Base-by-base conservation (phyloP, 2,329 filamentous ascomycete genomes). In the Grosmannia serpens region DNA sequence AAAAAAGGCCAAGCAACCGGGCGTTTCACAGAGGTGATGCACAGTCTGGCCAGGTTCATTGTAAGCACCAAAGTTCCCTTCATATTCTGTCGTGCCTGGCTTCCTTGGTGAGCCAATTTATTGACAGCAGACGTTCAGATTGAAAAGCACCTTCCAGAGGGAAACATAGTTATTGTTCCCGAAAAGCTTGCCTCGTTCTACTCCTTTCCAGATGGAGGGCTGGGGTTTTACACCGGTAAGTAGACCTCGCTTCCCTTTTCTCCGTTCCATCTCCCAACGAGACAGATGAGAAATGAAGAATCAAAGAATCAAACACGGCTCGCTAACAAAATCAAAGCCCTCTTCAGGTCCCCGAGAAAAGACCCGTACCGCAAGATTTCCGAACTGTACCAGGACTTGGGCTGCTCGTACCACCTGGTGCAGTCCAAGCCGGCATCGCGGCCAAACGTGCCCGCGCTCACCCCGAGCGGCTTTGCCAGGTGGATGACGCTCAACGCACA, bases 131-230 rank as follows among this genome's bases (percentile, higher is more conserved):
- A 33, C 46, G 4, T 11, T 35, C 58, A 87, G 84, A 85, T 89
- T 63, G 82, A 87, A 58, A 80, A 89, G 63, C 87, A 85, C 66
- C 75, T 83, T 53, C 86, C 87, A 1, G 81, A 79, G 62, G 79
- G 80, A 55, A 86, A 80, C 38, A 74, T 92, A 20, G 87, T 94
- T 49, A 78, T 95, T 41, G 82, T 86, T 0, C 89, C 90, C 0
- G 74, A 82, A 6, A 94, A 94, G 72, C 80, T 96, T 75, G 77
- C 82, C 17, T 77, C 79, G 53, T 89, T 91, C 64, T 95, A 95
- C 67, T 76, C 80, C 20, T 80, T 82, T 57, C 87, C 87, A 59
- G 72, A 81, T 0, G 72, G 78, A 17, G 90, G 95, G 65, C 74
- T 77, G 3, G 86, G 89, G 67, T 84, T 83, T 2, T 90, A 89